These are phyloP conservation scores for Croton setiger DNA, from an alignment of 441 rosid species.

Conservation along the genomic window DNA sequence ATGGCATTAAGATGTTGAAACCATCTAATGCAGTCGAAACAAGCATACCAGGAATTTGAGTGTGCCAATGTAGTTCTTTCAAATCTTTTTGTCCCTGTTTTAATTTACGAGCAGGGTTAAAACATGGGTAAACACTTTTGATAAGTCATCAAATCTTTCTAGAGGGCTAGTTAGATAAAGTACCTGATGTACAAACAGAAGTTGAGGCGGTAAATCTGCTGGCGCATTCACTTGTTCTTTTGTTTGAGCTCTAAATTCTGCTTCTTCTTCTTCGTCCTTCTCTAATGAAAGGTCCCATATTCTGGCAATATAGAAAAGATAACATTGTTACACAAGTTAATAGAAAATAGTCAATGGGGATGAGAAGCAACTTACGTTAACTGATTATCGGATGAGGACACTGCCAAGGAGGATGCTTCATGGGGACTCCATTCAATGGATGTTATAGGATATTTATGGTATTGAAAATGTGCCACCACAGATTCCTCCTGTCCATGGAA, in stretches of 20 bases:
- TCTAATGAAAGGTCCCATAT: slow-evolving; percentile 97
- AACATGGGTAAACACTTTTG: neutral
- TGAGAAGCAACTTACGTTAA: slow-evolving; percentile 53
- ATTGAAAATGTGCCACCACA: slow-evolving; percentile 79
- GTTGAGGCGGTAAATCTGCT: slow-evolving; percentile 85
- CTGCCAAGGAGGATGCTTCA: slow-evolving; percentile 84
- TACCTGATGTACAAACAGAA: slow-evolving; percentile 94
- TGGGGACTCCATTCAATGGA: slow-evolving; percentile 95
- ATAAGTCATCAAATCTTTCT: neutral
- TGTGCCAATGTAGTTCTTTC: slow-evolving; percentile 96
- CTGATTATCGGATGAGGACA: slow-evolving; percentile 84
- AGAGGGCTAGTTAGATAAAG: neutral
- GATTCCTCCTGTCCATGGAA: slow-evolving; percentile 51
- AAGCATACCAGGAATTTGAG: slow-evolving; percentile 88
- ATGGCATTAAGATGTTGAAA: slow-evolving; percentile 90
- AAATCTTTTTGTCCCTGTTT: slow-evolving; percentile 91
- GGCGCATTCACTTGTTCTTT: slow-evolving; percentile 83
- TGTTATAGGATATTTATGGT: slow-evolving; percentile 84
- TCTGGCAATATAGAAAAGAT: slow-evolving; percentile 32
- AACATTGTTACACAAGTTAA: neutral
- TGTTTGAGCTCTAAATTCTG: slow-evolving; percentile 79
- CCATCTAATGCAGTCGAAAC: slow-evolving; percentile 84
- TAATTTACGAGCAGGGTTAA: neutral
- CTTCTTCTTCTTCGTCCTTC: slow-evolving; percentile 94
- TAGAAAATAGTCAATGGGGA: neutral